Conservation (phyloP, 768 basidiomycete genomes). For the Hygrophoropsis aurantiaca region DNA sequence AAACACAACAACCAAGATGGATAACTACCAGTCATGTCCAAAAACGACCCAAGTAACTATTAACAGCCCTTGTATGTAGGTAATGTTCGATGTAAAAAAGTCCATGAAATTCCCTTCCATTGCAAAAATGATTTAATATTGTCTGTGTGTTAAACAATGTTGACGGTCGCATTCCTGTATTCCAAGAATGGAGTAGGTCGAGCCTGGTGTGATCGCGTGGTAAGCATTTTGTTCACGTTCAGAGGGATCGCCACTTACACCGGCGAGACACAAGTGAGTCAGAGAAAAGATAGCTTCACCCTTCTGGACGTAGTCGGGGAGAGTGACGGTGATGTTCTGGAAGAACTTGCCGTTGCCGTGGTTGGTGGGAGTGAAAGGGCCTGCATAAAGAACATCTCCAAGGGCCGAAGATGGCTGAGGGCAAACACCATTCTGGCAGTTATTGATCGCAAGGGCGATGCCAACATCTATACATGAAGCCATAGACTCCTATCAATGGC, state of each 20-base stretch:
- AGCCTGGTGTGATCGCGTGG: not conserved
- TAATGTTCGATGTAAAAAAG: too few species aligned
- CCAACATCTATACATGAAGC: conserved; percentile 23
- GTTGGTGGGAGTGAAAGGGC: conserved; percentile 23
- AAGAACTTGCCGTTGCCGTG: conserved; percentile 18
- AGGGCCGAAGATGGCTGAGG: conserved; percentile 17
- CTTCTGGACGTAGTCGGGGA: not conserved
- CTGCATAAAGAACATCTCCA: conserved; percentile 28
- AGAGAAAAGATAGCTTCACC: not conserved
- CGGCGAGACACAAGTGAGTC: not conserved
- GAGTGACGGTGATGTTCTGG: conserved; percentile 22
- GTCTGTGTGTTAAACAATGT: conserved; percentile 11
- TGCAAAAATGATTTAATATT: too few species aligned
- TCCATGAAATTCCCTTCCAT: too few species aligned
- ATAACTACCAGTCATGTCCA: too few species aligned
- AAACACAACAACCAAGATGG: too few species aligned
- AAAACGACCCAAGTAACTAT: too few species aligned
- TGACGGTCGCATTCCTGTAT: conserved; percentile 4
- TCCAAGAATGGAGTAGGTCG: not conserved
- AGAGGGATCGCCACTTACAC: too few species aligned
- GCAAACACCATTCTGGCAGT: conserved; percentile 20
- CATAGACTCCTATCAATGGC: conserved; percentile 12
- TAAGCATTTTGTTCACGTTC: too few species aligned
- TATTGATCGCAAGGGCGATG: conserved; percentile 25
- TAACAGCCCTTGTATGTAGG: too few species aligned